These are phyloP conservation scores for Phytophthora foliorum DNA, from an alignment of 352 stramenopile genomes.

Conservation along the genomic window DNA sequence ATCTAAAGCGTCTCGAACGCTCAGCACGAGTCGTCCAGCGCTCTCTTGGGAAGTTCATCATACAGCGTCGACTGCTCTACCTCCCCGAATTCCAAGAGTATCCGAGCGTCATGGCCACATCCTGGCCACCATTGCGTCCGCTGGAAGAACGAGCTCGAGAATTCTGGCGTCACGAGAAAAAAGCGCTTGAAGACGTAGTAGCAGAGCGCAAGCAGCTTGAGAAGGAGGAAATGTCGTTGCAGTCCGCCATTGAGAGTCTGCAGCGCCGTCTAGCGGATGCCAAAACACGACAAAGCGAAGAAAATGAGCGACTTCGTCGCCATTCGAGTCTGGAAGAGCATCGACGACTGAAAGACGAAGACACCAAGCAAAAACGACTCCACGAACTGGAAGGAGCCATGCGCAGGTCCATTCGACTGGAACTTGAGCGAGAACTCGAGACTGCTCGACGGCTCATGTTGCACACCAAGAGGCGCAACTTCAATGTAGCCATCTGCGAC, in stretches of 20 bases:
- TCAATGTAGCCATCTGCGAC: slow-evolving; percentile 35
- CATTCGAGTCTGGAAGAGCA: slow-evolving; percentile 56
- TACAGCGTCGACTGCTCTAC: slow-evolving; percentile 42
- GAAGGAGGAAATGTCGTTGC: slow-evolving; percentile 37
- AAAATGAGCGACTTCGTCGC: slow-evolving; percentile 59
- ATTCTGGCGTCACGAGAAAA: slow-evolving; percentile 33
- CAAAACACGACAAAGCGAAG: slow-evolving; percentile 35
- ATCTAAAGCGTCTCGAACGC: slow-evolving; percentile 37
- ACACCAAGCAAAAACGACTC: slow-evolving; percentile 44
- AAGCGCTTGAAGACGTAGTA: slow-evolving; percentile 28
- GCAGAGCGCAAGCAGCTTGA: slow-evolving; percentile 37
- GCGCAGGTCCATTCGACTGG: slow-evolving; percentile 62
- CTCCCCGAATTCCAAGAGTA: slow-evolving; percentile 43
- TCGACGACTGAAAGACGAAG: slow-evolving; percentile 62
- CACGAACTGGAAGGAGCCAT: slow-evolving; percentile 53
- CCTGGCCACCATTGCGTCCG: slow-evolving; percentile 19
- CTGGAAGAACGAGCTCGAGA: slow-evolving; percentile 23
- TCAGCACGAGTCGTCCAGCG: slow-evolving; percentile 63
- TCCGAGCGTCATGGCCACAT: slow-evolving; percentile 29
- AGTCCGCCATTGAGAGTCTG: slow-evolving; percentile 43
- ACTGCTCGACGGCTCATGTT: slow-evolving; percentile 51
- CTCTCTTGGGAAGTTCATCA: slow-evolving; percentile 34
- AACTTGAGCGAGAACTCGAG: slow-evolving; percentile 76
- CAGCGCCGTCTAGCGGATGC: slow-evolving; percentile 33
- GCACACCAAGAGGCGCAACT: slow-evolving; percentile 34